A percentile compares a stretch with the other conserved stretches of the same genome.
Evolutionary conservation across 495 filamentous ascomycete genomes (phyloP).

Genomic region (Podospora pseudocomata): DNA sequence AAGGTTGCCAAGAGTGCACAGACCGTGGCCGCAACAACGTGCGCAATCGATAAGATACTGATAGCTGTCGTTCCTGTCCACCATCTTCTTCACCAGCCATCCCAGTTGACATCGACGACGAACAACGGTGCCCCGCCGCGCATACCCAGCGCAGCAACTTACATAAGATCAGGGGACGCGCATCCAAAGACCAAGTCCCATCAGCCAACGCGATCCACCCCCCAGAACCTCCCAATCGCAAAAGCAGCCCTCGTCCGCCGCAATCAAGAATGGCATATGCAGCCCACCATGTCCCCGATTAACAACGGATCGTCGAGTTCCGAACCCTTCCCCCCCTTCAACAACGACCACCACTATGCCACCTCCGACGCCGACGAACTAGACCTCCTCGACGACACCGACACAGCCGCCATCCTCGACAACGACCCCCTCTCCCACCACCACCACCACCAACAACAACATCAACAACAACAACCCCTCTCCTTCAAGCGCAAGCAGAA

Average conservation of each 20-base stretch:
- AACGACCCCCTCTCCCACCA: constrained; percentile 32
- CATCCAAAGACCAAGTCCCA: background rate
- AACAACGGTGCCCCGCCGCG: background rate
- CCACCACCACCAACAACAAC: constrained; percentile 14
- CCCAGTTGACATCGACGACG: background rate
- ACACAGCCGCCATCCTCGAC: constrained; percentile 45
- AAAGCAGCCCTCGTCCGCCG: background rate
- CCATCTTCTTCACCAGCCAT: background rate
- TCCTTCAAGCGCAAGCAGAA: constrained; percentile 85
- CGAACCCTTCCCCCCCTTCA: constrained; percentile 23
- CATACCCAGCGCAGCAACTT: background rate
- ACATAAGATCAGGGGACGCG: background rate
- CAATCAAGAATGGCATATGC: constrained; percentile 22
- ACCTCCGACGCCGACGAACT: constrained; percentile 14
- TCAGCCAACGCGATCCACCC: background rate
- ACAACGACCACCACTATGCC: constrained; percentile 23
- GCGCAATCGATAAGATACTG: background rate
- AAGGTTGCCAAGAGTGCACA: background rate
- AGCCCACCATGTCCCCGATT: constrained; percentile 23
- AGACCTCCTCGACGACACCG: constrained; percentile 31
- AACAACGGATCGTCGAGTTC: constrained; percentile 24
- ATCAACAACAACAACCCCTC: constrained; percentile 50
- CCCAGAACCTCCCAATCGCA: background rate
- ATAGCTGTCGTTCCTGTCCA: background rate
- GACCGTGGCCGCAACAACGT: background rate